phyloP scores from a whole-genome alignment of 139 green algal genomes.

The Pseudopediastrum boryanum region DNA sequence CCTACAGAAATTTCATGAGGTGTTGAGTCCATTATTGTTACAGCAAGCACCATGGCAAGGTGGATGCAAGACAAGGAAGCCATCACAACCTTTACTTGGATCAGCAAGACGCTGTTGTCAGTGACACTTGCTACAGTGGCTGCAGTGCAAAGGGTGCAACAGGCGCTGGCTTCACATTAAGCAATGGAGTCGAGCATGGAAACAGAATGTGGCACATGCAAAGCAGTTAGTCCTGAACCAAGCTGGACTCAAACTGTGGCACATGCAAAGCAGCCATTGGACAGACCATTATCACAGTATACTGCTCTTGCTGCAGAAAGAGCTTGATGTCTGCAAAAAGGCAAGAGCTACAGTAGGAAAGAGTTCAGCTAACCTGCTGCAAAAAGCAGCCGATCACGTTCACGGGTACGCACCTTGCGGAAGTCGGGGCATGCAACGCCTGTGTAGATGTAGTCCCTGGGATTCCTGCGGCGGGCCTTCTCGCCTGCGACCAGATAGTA shows the following conservation, averaged over 20 bases:
- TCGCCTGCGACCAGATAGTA: no score
- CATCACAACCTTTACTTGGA: background rate
- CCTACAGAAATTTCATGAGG: constrained; percentile 37
- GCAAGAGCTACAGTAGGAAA: no score
- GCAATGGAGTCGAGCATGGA: background rate
- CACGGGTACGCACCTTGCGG: constrained; percentile 69
- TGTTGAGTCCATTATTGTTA: background rate
- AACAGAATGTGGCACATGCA: no score
- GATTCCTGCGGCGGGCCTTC: constrained; percentile 90
- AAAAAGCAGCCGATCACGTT: no score
- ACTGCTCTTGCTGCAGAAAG: no score
- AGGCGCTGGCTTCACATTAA: background rate
- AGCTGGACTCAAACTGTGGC: no score
- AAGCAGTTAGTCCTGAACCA: no score
- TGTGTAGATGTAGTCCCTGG: constrained; percentile 81
- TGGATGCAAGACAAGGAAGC: background rate
- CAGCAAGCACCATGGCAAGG: background rate
- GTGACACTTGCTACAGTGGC: background rate
- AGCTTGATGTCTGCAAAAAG: no score
- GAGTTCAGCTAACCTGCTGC: background rate
- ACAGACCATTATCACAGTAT: no score
- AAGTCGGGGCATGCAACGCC: constrained; percentile 95
- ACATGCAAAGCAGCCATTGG: no score
- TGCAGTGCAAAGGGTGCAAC: background rate
- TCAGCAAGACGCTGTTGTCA: background rate